Conservation (phyloP, 2,329 filamentous ascomycete genomes). For the Passalora sequoiae region DNA sequence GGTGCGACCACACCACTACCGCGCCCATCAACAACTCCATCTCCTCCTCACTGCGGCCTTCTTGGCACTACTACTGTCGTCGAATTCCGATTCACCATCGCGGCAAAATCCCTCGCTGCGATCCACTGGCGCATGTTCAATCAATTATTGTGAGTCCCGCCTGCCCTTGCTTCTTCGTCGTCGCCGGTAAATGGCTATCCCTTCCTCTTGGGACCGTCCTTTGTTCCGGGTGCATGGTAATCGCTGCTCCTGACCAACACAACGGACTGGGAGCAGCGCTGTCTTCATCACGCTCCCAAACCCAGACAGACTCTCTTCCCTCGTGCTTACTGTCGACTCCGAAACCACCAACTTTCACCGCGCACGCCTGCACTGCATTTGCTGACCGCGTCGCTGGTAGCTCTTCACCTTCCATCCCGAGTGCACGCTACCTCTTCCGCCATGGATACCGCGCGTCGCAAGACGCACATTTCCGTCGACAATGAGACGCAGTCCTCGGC, state of each 20-base stretch:
- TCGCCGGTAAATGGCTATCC: too few species aligned
- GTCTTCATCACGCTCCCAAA: conserved; percentile 9
- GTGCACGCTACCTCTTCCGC: conserved; percentile 1
- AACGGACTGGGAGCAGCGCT: conserved; percentile 8
- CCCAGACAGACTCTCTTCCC: conserved; percentile 2
- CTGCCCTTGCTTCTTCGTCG: background rate
- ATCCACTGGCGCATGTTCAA: too few species aligned
- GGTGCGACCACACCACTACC: too few species aligned
- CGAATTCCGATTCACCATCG: too few species aligned
- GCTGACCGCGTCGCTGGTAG: conserved; percentile 1
- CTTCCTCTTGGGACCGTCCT: conserved; percentile 10
- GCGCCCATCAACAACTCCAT: too few species aligned
- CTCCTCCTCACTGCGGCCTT: too few species aligned
- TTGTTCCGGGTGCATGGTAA: background rate
- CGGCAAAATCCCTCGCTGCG: too few species aligned
- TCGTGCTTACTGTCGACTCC: conserved; percentile 6
- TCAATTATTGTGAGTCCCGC: background rate
- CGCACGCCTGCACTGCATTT: background rate
- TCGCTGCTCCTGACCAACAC: conserved; percentile 12
- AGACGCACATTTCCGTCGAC: conserved; percentile 43
- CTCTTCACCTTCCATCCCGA: background rate
- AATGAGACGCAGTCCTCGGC: conserved; percentile 54
- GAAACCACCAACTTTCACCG: conserved; percentile 2
- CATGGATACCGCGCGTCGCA: conserved; percentile 26
- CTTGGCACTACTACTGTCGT: too few species aligned